phyloP scores from a whole-genome alignment of 2,329 filamentous ascomycete species.

The Elsinoe batatas region DNA sequence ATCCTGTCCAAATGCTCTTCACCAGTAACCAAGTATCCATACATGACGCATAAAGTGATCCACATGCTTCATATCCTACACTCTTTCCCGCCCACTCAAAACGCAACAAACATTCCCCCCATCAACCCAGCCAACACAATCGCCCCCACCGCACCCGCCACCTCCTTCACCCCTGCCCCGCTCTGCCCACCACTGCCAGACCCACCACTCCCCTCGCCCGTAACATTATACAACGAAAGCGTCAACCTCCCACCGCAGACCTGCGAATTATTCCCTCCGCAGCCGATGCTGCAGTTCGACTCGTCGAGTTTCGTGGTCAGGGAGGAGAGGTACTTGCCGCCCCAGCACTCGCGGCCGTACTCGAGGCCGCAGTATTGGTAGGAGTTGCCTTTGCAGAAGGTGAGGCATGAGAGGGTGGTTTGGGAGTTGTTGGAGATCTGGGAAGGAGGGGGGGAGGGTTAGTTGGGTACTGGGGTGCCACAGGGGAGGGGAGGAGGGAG shows the following conservation, averaged over 20 bases:
- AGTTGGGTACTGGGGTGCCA: not conserved
- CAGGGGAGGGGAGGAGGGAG: not conserved
- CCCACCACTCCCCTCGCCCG: conserved; percentile 11
- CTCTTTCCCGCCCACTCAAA: not conserved
- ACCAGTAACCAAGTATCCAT: not conserved
- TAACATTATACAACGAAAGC: conserved; percentile 25
- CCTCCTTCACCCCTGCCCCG: conserved; percentile 2
- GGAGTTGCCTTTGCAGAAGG: conserved; percentile 38
- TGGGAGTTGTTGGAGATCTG: conserved; percentile 34
- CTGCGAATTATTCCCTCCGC: conserved; percentile 43
- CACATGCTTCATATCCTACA: not conserved
- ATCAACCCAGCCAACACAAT: conserved; percentile 8
- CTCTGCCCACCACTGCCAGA: not conserved
- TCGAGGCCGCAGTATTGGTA: conserved; percentile 45
- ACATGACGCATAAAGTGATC: not conserved
- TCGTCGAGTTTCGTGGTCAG: conserved; percentile 41
- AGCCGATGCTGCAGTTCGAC: conserved; percentile 41
- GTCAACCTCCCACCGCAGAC: conserved; percentile 45
- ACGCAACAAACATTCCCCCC: conserved; percentile 4
- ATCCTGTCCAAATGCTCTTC: not conserved
- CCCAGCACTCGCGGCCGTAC: conserved; percentile 52
- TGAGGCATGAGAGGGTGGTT: conserved; percentile 44
- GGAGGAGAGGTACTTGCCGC: conserved; percentile 40
- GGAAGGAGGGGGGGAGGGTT: not conserved
- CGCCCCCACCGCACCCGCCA: conserved; percentile 8